Evolutionary conservation across 257 asterid species (phyloP), one percentile per base, ranked within the genome.

Genomic region (Capsicum baccatum): DNA sequence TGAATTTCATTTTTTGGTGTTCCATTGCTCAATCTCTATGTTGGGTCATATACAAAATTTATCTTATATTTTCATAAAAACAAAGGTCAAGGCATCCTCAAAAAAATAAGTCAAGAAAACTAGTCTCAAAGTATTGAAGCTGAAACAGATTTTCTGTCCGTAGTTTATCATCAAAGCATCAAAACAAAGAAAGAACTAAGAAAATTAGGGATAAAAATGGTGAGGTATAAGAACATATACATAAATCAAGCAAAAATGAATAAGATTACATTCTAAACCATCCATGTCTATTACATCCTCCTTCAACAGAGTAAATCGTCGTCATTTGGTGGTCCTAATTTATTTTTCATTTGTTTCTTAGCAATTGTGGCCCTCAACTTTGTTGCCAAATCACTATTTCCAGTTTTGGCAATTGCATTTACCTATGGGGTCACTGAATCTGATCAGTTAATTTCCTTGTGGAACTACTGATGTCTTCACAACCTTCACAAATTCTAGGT

Each of bases 381-480:
- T 62, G 97, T 91, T 13, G 99, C 99, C 85, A 97, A 91, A 84
- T 94, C 96, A 85, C 87, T 95, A 86, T 94, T 97, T 79, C 97
- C 98, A 83, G 91, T 68, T 81, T 90, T 93, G 48, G 93, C 85
- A 85, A 59, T 83, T 14, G 86, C 87, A 88, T 97, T 97, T 98
- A 83, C 92, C 98, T n/a, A 98, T 98, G 83, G 97, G 89, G 85
- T 97, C 98, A 91, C 98, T 95, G 89, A 95, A 97, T 88, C 91
- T 94, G 83, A 93, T 95, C 78, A 97, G 94, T 87, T 94, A 98
- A 74, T 91, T 91, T 82, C 88, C 94, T 83, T 90, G 91, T 8
- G 92, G 84, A 85, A 63, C 69, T 58, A 86, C 55, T 80, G 93
- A 85, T 85, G 90, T 90, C 92, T 91, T 92, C 82, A 90, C 90